phyloP scores from a whole-genome alignment of 1,284 basidiomycete genomes.

The Gastroboletus turbinatus region DNA sequence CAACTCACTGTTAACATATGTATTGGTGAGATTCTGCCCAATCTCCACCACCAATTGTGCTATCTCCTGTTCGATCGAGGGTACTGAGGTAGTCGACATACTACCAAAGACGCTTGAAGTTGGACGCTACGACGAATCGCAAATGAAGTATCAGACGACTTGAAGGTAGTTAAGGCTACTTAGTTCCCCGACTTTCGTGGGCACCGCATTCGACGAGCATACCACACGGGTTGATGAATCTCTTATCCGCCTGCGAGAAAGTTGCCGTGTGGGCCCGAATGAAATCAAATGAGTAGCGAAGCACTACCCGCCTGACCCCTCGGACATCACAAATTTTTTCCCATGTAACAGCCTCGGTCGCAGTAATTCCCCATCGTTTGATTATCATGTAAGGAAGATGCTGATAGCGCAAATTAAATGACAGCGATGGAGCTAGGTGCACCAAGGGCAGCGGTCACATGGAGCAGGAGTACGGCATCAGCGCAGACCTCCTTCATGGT shows the following conservation, averaged over 20 bases:
- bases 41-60: background rate
- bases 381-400: background rate
- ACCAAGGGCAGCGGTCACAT: too few species aligned
- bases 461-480: background rate
- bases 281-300: too few species aligned
- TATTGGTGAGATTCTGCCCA: constrained; percentile 2
- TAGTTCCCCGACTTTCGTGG: background rate
- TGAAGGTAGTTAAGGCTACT: background rate
- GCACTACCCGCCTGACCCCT: background rate
- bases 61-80: background rate
- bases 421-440: too few species aligned
- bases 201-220: background rate
- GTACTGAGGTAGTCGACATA: background rate
- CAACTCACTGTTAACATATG: constrained; percentile 2
- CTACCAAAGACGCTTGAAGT: background rate
- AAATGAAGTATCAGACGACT: background rate
- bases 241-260: background rate
- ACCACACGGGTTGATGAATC: background rate
- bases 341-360: background rate
- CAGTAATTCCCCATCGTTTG: background rate
- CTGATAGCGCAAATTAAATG: background rate
- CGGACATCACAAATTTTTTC: background rate
- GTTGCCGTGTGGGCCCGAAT: background rate
- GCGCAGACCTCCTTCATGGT: too few species aligned
- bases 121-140: background rate